A percentile compares a stretch with the other conserved stretches of the same genome.
phyloP scores from a whole-genome alignment of 257 asterid genomes.

The Rhazya stricta region DNA sequence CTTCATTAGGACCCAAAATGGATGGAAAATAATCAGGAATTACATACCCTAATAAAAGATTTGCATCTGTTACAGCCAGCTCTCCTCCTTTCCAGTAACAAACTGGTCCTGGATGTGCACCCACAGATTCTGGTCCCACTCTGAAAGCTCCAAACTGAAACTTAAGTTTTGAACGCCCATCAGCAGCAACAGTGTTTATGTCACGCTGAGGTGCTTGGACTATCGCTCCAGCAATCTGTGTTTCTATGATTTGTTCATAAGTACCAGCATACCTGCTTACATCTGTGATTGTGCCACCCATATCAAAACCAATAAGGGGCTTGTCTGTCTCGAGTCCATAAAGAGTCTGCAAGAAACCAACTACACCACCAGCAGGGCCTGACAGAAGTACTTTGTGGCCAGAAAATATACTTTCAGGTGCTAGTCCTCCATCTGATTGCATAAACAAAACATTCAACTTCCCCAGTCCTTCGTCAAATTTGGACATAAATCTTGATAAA shows the following conservation, averaged over 20 bases:
- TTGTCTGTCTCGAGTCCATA: constrained; percentile 72
- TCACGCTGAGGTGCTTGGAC: constrained; percentile 99
- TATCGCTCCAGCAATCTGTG: constrained; percentile 85
- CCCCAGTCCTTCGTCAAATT: constrained; percentile 72
- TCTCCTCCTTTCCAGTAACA: constrained; percentile 96
- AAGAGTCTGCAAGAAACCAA: constrained; percentile 93
- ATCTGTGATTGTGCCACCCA: constrained; percentile 98
- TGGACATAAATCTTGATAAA: constrained; percentile 80
- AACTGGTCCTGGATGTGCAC: constrained; percentile 98
- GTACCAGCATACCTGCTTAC: constrained; percentile 94
- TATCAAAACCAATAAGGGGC: constrained; percentile 95
- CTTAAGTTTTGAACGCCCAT: constrained; percentile 92
- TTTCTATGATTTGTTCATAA: constrained; percentile 89
- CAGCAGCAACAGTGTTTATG: constrained; percentile 97
- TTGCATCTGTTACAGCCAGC: constrained; percentile 88
- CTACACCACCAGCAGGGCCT: constrained; percentile 99
- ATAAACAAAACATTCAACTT: constrained; percentile 77
- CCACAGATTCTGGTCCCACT: constrained; percentile 97
- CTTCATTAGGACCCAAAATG: constrained; percentile 85
- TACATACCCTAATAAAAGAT: constrained; percentile 76
- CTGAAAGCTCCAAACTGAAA: constrained; percentile 91
- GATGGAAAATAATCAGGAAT: constrained; percentile 90
- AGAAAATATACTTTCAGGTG: constrained; percentile 88
- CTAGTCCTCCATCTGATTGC: constrained; percentile 99
- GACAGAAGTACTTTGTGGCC: constrained; percentile 98